Evolutionary conservation across 2,329 filamentous ascomycete species (phyloP).

Genomic region (Thielaviopsis punctulata): DNA sequence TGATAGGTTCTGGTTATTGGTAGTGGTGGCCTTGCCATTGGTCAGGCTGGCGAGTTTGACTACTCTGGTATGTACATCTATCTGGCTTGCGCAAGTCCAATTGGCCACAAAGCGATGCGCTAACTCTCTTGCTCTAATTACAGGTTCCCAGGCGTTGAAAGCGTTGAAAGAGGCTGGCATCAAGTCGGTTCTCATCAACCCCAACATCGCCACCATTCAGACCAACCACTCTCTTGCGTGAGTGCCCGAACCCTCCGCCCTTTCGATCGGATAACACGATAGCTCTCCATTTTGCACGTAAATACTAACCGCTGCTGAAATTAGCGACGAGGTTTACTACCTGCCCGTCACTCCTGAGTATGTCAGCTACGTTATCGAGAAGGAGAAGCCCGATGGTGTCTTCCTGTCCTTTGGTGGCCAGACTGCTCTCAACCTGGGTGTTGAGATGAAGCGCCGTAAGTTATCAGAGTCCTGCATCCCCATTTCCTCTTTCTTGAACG

Average conservation of each 20-base stretch:
- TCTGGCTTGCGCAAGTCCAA: not conserved
- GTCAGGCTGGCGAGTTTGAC: constrained; percentile 95
- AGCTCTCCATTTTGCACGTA: no score
- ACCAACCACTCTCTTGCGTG: constrained; percentile 78
- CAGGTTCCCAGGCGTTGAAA: constrained; percentile 90
- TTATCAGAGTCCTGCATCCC: not conserved
- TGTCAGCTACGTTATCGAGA: constrained; percentile 92
- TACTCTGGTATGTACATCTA: constrained; percentile 62
- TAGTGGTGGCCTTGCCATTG: constrained; percentile 87
- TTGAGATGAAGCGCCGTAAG: constrained; percentile 72
- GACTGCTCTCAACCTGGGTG: constrained; percentile 89
- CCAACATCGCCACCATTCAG: constrained; percentile 96
- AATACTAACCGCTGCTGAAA: not conserved
- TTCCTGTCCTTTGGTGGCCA: constrained; percentile 95
- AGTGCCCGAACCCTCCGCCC: not conserved
- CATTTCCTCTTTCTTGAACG: not conserved
- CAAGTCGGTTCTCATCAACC: constrained; percentile 83
- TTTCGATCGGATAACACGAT: not conserved
- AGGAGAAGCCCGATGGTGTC: constrained; percentile 88
- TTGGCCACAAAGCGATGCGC: not conserved
- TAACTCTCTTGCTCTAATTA: constrained; percentile 14
- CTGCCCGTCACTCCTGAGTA: constrained; percentile 96
- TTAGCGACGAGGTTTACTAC: constrained; percentile 81
- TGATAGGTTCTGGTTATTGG: constrained; percentile 69
- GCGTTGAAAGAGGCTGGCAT: constrained; percentile 92